Conservation (phyloP, 192 early-diverging fungal species). For the Backusella tarrabulga region DNA sequence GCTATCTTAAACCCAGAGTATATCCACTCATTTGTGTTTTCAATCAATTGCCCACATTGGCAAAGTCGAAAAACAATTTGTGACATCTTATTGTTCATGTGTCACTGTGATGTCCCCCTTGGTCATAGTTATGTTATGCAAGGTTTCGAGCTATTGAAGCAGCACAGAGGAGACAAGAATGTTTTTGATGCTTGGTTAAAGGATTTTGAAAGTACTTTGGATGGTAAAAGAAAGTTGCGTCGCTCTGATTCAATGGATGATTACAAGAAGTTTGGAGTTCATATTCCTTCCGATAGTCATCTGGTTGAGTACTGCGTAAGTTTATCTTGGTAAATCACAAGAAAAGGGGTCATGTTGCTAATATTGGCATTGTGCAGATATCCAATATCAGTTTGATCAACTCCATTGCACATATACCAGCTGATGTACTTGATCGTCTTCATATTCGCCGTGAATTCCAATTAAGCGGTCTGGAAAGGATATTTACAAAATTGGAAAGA, state of each 20-base stretch:
- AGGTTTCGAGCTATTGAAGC: constrained; percentile 70
- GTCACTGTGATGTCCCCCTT: constrained; percentile 69
- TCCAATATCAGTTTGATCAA: constrained; percentile 77
- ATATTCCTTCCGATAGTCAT: constrained; percentile 61
- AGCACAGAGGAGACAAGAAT: constrained; percentile 58
- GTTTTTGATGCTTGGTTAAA: constrained; percentile 78
- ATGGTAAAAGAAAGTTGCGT: constrained; percentile 70
- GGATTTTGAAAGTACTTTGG: constrained; percentile 65
- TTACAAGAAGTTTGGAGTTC: constrained; percentile 57
- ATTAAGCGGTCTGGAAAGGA: constrained; percentile 62
- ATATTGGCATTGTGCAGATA: constrained; percentile 36
- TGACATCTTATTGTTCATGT: constrained; percentile 74
- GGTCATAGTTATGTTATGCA: constrained; percentile 70
- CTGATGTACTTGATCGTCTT: constrained; percentile 68
- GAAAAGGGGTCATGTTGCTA: neutral
- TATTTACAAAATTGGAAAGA: constrained; percentile 53
- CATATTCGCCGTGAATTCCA: constrained; percentile 70
- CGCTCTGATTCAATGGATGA: constrained; percentile 71
- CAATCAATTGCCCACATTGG: constrained; percentile 72
- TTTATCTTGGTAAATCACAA: neutral
- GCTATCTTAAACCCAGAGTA: constrained; percentile 66
- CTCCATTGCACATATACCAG: constrained; percentile 62
- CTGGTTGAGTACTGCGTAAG: constrained; percentile 70
- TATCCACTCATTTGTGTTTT: constrained; percentile 68
- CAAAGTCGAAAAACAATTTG: constrained; percentile 69